A percentile compares a stretch with the other conserved stretches of the same genome.
Conservation (phyloP, 257 asterid genomes). For the Solanum habrochaites region DNA sequence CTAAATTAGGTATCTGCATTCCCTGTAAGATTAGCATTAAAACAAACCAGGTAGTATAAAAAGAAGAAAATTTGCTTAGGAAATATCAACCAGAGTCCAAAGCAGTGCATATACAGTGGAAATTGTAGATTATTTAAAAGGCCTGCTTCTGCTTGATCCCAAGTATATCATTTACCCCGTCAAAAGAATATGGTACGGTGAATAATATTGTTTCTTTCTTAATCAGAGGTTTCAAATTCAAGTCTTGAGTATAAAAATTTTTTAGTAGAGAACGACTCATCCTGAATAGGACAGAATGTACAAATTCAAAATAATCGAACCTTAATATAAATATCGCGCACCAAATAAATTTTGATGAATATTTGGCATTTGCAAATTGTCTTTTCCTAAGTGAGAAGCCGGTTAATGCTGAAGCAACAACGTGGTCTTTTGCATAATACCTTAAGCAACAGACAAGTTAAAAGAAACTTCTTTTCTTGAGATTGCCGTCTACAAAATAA, state of each 20-base stretch:
- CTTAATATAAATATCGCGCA: too few relatives aligned
- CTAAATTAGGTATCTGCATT: not conserved
- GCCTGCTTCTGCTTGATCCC: not conserved
- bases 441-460: not conserved
- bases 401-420: not conserved
- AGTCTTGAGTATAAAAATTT: too few relatives aligned
- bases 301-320: accelerated
- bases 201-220: too few relatives aligned
- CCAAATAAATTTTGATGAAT: not conserved
- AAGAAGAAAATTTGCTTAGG: not conserved
- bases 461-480: not conserved
- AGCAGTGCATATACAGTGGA: not conserved
- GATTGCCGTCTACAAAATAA: not conserved
- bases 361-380: not conserved
- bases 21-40: not conserved
- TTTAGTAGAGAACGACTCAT: too few relatives aligned
- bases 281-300: accelerated
- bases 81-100: not conserved
- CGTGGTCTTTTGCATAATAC: not conserved
- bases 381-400: not conserved
- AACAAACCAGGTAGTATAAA: not conserved
- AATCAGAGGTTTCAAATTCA: too few relatives aligned
- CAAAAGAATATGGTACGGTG: accelerated
- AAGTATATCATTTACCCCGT: not conserved
- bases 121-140: not conserved